These are phyloP conservation scores for Eimeria necatrix DNA, from an alignment of 169 alveolate species.

Conservation along the genomic window DNA sequence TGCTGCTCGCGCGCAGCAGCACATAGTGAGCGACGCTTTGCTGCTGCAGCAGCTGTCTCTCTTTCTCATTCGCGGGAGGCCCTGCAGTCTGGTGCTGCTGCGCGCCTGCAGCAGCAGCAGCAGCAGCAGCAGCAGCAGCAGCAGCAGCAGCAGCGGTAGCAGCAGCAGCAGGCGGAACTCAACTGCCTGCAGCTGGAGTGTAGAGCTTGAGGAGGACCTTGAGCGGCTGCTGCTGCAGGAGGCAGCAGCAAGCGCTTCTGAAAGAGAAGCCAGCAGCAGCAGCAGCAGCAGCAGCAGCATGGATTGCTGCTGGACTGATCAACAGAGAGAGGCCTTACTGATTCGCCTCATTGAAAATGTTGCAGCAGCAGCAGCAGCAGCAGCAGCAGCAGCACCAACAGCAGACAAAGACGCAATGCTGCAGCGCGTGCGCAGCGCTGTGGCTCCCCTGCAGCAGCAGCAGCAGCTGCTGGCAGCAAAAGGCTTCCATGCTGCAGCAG, in stretches of 20 bases:
- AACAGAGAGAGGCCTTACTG: slow-evolving; percentile 16
- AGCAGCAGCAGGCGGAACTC: neutral
- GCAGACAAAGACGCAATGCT: neutral
- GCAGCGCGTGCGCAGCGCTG: slow-evolving; percentile 12
- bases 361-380: slow-evolving; percentile 52
- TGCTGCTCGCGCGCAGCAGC: slow-evolving; percentile 50
- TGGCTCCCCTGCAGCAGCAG: slow-evolving; percentile 64
- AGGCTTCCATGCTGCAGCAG: slow-evolving; percentile 28
- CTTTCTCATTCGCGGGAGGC: neutral
- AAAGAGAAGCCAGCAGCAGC: neutral
- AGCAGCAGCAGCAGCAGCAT: slow-evolving; percentile 9
- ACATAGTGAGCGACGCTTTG: neutral
- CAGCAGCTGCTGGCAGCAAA: slow-evolving; percentile 67
- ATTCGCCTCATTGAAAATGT: slow-evolving; percentile 27
- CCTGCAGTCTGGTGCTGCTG: slow-evolving; percentile 57
- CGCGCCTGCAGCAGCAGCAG: slow-evolving; percentile 24
- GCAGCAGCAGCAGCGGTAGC: neutral
- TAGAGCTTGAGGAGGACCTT: neutral
- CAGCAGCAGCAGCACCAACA: neutral
- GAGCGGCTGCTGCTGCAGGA: slow-evolving; percentile 40
- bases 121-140: slow-evolving; percentile 8
- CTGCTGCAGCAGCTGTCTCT: slow-evolving; percentile 51
- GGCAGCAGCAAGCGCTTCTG: neutral
- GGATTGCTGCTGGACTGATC: slow-evolving; percentile 42
- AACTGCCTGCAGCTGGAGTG: slow-evolving; percentile 18